These are phyloP conservation scores for Penicillium crustosum DNA, from an alignment of 2,329 filamentous ascomycete species.

Conservation along the genomic window DNA sequence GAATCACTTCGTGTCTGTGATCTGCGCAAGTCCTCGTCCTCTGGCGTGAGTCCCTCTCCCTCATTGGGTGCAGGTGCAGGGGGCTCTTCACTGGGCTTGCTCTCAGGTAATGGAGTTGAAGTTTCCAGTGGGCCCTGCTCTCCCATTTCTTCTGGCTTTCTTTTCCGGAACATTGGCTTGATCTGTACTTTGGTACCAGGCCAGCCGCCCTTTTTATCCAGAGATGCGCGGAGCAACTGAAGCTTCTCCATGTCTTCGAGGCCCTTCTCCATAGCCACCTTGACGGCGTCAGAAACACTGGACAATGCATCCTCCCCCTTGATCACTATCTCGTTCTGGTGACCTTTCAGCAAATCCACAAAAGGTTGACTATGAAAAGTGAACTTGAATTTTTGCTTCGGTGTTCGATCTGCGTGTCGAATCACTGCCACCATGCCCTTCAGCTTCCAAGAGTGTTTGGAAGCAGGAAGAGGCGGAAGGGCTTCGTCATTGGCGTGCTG, in stretches of 20 bases:
- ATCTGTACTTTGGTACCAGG: conserved; percentile 98
- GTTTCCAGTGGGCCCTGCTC: conserved; percentile 27
- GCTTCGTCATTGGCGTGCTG: conserved; percentile 28
- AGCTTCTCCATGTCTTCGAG: conserved; percentile 86
- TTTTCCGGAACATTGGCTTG: conserved; percentile 97
- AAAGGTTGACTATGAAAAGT: conserved; percentile 97
- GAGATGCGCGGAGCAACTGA: conserved; percentile 77
- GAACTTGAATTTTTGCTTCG: conserved; percentile 99
- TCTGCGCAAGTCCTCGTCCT: conserved; percentile 42
- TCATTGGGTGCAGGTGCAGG: conserved; percentile 24
- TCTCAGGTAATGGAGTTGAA: conserved; percentile 12
- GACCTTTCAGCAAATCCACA: conserved; percentile 88
- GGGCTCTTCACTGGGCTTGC: conserved; percentile 22
- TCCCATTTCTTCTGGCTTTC: conserved; percentile 63
- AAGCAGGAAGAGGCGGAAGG: conserved; percentile 60
- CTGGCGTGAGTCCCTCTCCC: conserved; percentile 17
- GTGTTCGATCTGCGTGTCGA: conserved; percentile 92
- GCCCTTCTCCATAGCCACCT: conserved; percentile 72
- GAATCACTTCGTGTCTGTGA: conserved; percentile 73
- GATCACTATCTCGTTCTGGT: conserved; percentile 92
- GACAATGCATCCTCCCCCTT: conserved; percentile 86
- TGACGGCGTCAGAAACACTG: conserved; percentile 86
- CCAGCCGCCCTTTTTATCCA: conserved; percentile 91
- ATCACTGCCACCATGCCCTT: conserved; percentile 98
- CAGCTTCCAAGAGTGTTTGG: conserved; percentile 94